phyloP scores from a whole-genome alignment of 169 alveolate genomes.

The Blepharisma undulans region DNA sequence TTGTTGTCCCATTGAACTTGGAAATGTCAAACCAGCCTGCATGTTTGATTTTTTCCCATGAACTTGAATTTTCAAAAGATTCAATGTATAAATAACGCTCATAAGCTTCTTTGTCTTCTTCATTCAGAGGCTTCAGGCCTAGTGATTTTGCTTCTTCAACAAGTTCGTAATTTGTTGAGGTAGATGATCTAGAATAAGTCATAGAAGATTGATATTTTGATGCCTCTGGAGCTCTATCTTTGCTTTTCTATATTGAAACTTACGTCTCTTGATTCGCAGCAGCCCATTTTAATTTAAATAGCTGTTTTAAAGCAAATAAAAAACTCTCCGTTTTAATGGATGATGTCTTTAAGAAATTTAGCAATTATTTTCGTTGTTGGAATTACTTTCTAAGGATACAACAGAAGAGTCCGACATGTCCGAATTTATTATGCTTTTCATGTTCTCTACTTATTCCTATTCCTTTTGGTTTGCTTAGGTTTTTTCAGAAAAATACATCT shows the following conservation, averaged over 20 bases:
- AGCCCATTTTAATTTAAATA: not conserved
- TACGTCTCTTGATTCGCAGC: not conserved
- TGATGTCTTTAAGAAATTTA: too few species aligned
- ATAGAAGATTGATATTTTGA: not conserved
- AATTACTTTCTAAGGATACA: too few species aligned
- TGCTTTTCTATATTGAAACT: not conserved
- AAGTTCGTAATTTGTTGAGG: not conserved
- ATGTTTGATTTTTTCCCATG: not conserved
- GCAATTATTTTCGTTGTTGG: too few species aligned
- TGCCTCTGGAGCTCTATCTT: not conserved
- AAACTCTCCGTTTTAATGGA: not conserved
- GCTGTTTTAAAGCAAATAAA: not conserved
- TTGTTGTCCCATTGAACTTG: not conserved
- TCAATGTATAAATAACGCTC: not conserved
- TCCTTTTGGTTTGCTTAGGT: too few species aligned
- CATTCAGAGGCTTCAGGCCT: not conserved
- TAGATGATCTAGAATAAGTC: not conserved
- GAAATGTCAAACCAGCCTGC: not conserved
- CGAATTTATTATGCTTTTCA: too few species aligned
- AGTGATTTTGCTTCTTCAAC: not conserved
- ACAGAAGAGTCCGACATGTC: too few species aligned
- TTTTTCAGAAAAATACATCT: too few species aligned
- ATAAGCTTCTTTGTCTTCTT: not conserved
- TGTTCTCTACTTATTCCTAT: too few species aligned
- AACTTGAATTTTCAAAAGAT: not conserved